Base-by-base conservation (phyloP, 805 yeast species). In the Wickerhamiella kazuoi region DNA sequence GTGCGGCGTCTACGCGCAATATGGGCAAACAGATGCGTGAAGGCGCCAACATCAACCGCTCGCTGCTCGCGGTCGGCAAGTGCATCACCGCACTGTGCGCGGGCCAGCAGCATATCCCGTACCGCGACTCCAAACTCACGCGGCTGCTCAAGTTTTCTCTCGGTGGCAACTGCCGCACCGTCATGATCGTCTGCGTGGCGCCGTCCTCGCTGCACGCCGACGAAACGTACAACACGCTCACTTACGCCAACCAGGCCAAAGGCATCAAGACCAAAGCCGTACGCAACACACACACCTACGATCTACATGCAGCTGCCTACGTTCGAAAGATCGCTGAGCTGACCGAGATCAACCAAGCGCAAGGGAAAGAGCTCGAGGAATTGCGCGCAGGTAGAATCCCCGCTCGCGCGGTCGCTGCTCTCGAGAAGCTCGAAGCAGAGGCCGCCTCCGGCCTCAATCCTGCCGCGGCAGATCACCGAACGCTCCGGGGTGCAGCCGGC, bases 161-260 rank as follows among this genome's bases (percentile, higher is more conserved):
- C 13, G 95, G 95, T 3, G 96, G 96, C 0, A 82, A 83, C 53
- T 87, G 97, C 59, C 79, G 80, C 54, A 87, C 97, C 0, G 86
- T 83, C 3, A 87, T 87, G 97, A 81, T 87, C 47, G 96, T 84
- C 2, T 87, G 97, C 58, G 71, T 87, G 3, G 77, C 93, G 3
- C 96, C 96, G 0, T 79, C 84, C 43, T 71, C 80, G 23, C 67
- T 65, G 34, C 96, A 87, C 56, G 84, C 83, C 55, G 97, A 87
- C 52, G 97, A 87, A 53, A 86, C 97, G 1, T 63, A 81, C 38
- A 87, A 87, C 55, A 82, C 96, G 0, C 67, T 87, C 44, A 81
- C 82, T 41, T 87, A 86, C 56, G 96, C 96, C 0, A 75, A 83
- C 53, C 63, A 95, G 32, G 96, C 95, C 14, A 84, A 84, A 53